phyloP scores from a whole-genome alignment of 108 stramenopile genomes.

The Seminavis robusta region DNA sequence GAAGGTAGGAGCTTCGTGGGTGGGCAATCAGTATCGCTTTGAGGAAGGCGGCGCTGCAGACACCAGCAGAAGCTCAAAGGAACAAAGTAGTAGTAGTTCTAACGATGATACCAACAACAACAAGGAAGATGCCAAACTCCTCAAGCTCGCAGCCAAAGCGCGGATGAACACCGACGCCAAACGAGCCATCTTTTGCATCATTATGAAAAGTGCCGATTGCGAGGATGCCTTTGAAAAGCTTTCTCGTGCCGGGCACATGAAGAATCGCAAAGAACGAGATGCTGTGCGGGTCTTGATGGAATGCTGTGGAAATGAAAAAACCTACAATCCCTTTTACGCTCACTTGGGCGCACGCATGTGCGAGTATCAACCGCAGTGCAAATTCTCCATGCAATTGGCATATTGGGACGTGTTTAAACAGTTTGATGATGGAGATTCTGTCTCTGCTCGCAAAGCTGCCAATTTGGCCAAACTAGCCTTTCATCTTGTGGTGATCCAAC shows the following conservation, averaged over 20 bases:
- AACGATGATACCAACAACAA: slow-evolving; percentile 1
- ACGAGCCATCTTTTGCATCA: slow-evolving; percentile 89
- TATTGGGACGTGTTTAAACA: slow-evolving; percentile 96
- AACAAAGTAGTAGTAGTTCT: not conserved
- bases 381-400: slow-evolving; percentile 90
- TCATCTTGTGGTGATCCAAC: slow-evolving; percentile 69
- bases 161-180: slow-evolving; percentile 94
- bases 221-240: slow-evolving; percentile 95
- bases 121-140: slow-evolving; percentile 48
- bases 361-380: slow-evolving; percentile 84
- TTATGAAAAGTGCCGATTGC: slow-evolving; percentile 89
- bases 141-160: slow-evolving; percentile 78
- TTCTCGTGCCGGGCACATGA: slow-evolving; percentile 74
- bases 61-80: not conserved
- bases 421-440: slow-evolving; percentile 67
- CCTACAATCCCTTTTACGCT: slow-evolving; percentile 94
- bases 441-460: slow-evolving; percentile 76
- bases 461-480: slow-evolving; percentile 89
- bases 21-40: slow-evolving; percentile 73
- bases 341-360: slow-evolving; percentile 85
- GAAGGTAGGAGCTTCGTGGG: slow-evolving; percentile 93
- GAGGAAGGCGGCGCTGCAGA: slow-evolving; percentile 25
- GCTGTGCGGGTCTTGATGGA: slow-evolving; percentile 90
- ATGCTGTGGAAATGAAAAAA: slow-evolving; percentile 88
- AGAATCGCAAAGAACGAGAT: slow-evolving; percentile 85